Evolutionary conservation across 495 filamentous ascomycete genomes (phyloP).

Genomic region (Daldinia decipiens): DNA sequence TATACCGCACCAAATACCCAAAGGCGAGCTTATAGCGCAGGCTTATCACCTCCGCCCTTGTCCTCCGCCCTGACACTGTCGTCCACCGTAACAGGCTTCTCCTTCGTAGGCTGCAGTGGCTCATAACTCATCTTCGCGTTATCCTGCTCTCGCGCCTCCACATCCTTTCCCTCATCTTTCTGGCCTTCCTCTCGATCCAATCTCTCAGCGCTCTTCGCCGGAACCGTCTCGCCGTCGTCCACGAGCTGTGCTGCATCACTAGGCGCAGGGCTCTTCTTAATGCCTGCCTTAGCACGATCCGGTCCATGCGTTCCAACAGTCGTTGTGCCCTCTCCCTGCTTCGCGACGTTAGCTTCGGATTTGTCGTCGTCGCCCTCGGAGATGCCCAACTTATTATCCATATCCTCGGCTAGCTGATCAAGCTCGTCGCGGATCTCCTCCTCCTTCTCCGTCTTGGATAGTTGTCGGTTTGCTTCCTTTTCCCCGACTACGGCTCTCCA

Average conservation of each 20-base stretch:
- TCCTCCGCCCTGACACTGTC: constrained; percentile 4
- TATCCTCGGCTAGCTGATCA: constrained; percentile 49
- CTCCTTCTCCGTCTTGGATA: constrained; percentile 37
- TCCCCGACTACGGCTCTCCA: constrained; percentile 57
- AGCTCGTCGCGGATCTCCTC: constrained; percentile 47
- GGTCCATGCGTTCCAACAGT: not conserved
- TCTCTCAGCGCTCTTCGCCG: not conserved
- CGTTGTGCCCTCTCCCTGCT: constrained; percentile 30
- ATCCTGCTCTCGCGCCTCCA: not conserved
- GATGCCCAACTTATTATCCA: constrained; percentile 54
- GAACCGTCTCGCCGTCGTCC: constrained; percentile 7
- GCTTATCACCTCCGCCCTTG: constrained; percentile 17
- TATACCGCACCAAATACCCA: not conserved
- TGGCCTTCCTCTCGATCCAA: not conserved
- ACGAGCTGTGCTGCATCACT: constrained; percentile 27
- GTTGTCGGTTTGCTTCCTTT: constrained; percentile 55
- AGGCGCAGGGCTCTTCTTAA: not conserved
- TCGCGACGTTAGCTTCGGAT: constrained; percentile 38
- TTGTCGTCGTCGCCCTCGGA: constrained; percentile 37
- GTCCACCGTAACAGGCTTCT: constrained; percentile 12
- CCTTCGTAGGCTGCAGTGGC: constrained; percentile 16
- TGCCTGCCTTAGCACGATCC: not conserved
- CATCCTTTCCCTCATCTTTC: not conserved
- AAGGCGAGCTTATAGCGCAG: not conserved
- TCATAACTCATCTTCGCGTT: constrained; percentile 17